Base-by-base conservation (phyloP, 2,329 filamentous ascomycete species). In the Xylariomycetidae sp. region DNA sequence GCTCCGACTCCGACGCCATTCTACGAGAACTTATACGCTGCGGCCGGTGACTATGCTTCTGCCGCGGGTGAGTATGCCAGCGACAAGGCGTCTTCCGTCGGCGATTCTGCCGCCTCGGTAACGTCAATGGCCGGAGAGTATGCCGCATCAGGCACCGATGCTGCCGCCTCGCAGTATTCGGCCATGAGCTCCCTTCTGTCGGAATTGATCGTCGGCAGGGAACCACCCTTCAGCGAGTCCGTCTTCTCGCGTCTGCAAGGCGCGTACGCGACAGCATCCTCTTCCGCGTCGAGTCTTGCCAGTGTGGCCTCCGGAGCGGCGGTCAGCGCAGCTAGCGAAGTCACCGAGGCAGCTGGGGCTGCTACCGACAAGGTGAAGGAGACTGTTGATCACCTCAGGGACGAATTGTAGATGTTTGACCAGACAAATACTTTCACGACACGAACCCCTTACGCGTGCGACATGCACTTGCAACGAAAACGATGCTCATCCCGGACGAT, bases 181-280 rank as follows among this genome's bases (percentile, higher is more conserved):
- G 77, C 77, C 16, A 72, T 94, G 5, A 79, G 81, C 53, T 76
- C 74, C 10, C 71, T 92, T 2, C 72, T 94, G 11, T 84, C 82
- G 2, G 87, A 94, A 57, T 67, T 94, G 2, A 68, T 94, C 11
- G 63, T 72, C 25, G 88, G 85, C 33, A 87, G 82, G 56, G 87
- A 94, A 54, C 81, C 85, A 1, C 78, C 80, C 11, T 94, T 88
- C 50, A 88, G 82, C 0, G 85, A 94, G 51, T 88, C 84, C 38
- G 82, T 90, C 3, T 78, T 88, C 60, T 77, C 68, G 33, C 76
- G 83, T 32, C 70, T 94, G 10, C 75, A 77, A 36, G 80, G 74
- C 3, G 84, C 79, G 1, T 92, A 90, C 51, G 76, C 78, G 16
- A 85, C 80, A 0, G 82, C 79, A 2, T 63, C 74, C 2, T 69